Conservation (phyloP, 164 flowering plant species). For the Liriodendron chinense region DNA sequence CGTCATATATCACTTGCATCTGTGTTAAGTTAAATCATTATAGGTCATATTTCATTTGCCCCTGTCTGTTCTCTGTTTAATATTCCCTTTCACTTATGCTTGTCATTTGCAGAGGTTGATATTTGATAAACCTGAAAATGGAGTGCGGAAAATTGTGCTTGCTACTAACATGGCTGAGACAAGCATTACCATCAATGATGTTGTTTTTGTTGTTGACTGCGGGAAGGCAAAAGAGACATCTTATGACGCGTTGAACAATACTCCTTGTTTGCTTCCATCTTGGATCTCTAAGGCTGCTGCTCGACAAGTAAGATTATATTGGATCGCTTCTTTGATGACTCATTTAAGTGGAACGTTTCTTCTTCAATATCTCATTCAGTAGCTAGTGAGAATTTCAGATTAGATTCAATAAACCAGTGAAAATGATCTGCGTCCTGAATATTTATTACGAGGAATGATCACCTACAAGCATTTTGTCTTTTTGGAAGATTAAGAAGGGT, state of each 20-base stretch:
- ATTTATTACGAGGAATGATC: not conserved
- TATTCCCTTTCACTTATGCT: not conserved
- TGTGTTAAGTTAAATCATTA: not conserved
- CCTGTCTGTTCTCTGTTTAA: not conserved
- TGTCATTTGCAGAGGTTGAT: conserved; percentile 59
- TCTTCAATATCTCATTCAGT: not conserved
- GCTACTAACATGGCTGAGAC: conserved; percentile 99
- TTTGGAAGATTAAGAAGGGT: not conserved
- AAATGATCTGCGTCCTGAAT: not conserved
- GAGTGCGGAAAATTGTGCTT: conserved; percentile 89
- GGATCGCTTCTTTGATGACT: not conserved
- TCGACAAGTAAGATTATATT: conserved; percentile 61
- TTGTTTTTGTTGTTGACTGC: conserved; percentile 93
- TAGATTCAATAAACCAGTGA: too few relatives aligned
- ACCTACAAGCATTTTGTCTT: not conserved
- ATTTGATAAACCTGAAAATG: conserved; percentile 78
- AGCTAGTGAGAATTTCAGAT: not conserved
- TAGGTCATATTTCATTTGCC: not conserved
- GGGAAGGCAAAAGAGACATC: conserved; percentile 99
- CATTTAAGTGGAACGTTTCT: not conserved
- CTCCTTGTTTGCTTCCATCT: conserved; percentile 95
- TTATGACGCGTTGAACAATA: conserved; percentile 94
- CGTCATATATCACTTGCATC: not conserved
- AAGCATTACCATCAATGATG: conserved; percentile 91
- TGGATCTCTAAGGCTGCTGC: conserved; percentile 98